Evolutionary conservation across 345 rosid species (phyloP).

Genomic region (Salix viminalis): DNA sequence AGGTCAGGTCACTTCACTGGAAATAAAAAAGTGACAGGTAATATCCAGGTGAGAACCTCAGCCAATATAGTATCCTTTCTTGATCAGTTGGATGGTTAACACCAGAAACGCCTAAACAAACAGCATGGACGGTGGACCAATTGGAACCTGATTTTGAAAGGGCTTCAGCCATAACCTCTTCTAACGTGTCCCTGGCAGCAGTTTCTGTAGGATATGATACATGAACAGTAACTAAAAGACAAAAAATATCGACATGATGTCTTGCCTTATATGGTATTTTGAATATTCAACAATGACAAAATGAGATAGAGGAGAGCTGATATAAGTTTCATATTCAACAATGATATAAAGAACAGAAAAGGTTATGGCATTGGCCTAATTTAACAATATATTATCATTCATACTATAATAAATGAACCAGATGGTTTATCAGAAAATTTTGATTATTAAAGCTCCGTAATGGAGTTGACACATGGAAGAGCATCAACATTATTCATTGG

Average conservation of each 20-base stretch:
- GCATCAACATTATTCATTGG: not conserved
- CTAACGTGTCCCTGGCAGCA: conserved; percentile 77
- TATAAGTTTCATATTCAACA: not conserved
- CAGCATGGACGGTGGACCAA: conserved; percentile 67
- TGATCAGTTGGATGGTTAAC: conserved; percentile 93
- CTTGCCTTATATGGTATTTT: not conserved
- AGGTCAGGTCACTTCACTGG: not conserved
- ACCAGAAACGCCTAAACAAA: conserved; percentile 93
- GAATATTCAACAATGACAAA: not conserved
- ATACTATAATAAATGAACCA: not conserved
- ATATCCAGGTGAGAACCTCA: conserved; percentile 46
- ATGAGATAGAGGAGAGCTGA: not conserved
- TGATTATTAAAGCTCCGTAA: not conserved
- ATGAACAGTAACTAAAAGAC: conserved; percentile 3
- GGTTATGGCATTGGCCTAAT: not conserved
- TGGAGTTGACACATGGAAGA: not conserved
- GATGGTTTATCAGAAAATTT: not conserved
- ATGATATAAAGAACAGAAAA: not conserved
- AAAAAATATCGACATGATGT: not conserved
- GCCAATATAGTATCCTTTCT: conserved; percentile 69
- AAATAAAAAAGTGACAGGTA: not conserved
- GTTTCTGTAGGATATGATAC: conserved; percentile 42
- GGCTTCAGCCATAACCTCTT: conserved; percentile 78
- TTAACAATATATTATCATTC: no score
- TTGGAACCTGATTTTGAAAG: conserved; percentile 60